These are phyloP conservation scores for Phytophthora ohioensis DNA, from an alignment of 352 stramenopile species.

Conservation along the genomic window DNA sequence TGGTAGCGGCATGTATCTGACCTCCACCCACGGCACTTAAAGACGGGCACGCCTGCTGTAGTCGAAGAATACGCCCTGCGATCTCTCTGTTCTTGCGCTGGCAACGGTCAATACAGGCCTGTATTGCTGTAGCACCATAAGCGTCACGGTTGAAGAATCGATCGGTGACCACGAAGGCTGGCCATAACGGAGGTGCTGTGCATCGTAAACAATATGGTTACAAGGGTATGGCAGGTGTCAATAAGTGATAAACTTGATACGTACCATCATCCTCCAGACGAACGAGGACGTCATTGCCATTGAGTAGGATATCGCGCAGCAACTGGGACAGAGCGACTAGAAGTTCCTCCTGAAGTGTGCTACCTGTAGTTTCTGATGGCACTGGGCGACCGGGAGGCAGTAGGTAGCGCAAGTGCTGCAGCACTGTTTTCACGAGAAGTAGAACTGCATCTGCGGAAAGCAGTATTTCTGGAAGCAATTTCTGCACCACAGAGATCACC, in stretches of 20 bases:
- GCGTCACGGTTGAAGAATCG: conserved; percentile 76
- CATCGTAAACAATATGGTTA: conserved; percentile 17
- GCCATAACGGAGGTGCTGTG: conserved; percentile 74
- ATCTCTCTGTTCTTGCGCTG: conserved; percentile 63
- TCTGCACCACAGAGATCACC: conserved; percentile 74
- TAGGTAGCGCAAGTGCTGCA: conserved; percentile 83
- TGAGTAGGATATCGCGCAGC: conserved; percentile 75
- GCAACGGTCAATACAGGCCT: conserved; percentile 61
- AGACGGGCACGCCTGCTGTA: conserved; percentile 64
- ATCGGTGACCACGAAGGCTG: conserved; percentile 71
- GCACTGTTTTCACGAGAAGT: conserved; percentile 78
- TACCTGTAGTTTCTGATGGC: conserved; percentile 45
- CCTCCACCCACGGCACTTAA: conserved; percentile 34
- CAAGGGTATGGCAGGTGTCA: background rate
- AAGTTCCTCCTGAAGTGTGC: conserved; percentile 73
- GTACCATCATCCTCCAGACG: conserved; percentile 85
- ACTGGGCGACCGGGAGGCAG: conserved; percentile 65
- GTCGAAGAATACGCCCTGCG: conserved; percentile 67
- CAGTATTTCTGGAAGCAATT: conserved; percentile 77
- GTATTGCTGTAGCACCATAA: conserved; percentile 58
- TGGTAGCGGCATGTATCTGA: conserved; percentile 44
- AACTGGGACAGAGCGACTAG: conserved; percentile 74
- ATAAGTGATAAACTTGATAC: conserved; percentile 13
- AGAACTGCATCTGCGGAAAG: conserved; percentile 59
- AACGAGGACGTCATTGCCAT: conserved; percentile 76